Percentiles rank a stretch among this genome's conserved stretches.
Evolutionary conservation across 208 protist species (phyloP).

Genomic region (Acanthamoeba sp.): DNA sequence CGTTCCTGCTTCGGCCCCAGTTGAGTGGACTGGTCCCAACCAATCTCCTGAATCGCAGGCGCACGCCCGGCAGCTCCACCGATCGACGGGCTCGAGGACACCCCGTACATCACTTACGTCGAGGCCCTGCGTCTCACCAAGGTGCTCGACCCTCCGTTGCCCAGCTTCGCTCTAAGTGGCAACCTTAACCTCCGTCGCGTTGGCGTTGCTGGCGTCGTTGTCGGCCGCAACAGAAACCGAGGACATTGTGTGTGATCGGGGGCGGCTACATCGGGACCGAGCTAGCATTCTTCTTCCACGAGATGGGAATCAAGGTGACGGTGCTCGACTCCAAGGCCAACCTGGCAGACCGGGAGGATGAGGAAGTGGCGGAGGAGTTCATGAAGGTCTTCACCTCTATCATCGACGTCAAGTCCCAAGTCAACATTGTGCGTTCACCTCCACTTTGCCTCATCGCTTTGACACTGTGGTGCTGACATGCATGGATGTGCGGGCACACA

Average conservation of each 20-base stretch:
- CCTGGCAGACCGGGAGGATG: slow-evolving; percentile 65
- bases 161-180: too few relatives aligned
- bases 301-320: slow-evolving; percentile 39
- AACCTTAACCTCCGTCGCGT: neutral
- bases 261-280: slow-evolving; percentile 78
- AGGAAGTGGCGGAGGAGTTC: slow-evolving; percentile 75
- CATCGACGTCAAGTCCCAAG: neutral
- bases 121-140: slow-evolving; percentile 76
- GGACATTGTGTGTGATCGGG: slow-evolving; percentile 71
- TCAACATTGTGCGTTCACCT: neutral
- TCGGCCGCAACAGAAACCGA: slow-evolving; percentile 1
- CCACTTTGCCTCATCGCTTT: neutral
- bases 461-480: neutral
- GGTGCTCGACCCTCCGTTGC: neutral
- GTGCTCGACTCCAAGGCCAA: slow-evolving; percentile 57
- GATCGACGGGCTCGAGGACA: slow-evolving; percentile 70
- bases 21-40: neutral
- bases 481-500: neutral
- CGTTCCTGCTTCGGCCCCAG: neutral
- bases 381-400: slow-evolving; percentile 27
- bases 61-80: slow-evolving; percentile 35
- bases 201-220: neutral
- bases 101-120: slow-evolving; percentile 78
- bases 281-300: slow-evolving; percentile 74
- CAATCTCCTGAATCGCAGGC: neutral